phyloP scores from a whole-genome alignment of 2,329 filamentous ascomycete species.

The Tolypocladium tundrense region DNA sequence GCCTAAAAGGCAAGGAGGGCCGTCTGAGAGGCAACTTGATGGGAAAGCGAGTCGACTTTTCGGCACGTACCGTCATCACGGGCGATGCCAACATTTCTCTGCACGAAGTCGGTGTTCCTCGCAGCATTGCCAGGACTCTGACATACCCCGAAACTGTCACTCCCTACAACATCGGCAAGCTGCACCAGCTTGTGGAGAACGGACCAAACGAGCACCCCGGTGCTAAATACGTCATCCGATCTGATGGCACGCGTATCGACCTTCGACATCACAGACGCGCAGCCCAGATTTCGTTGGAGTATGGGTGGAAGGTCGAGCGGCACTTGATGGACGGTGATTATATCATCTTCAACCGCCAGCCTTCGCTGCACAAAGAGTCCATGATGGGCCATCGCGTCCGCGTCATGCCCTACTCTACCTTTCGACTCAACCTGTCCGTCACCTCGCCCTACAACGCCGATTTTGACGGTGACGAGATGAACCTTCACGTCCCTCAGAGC shows the following conservation, averaged over 20 bases:
- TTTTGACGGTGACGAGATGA: slow-evolving; percentile 99
- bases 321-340: slow-evolving; percentile 94
- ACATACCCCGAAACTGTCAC: slow-evolving; percentile 98
- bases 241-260: slow-evolving; percentile 89
- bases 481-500: slow-evolving; percentile 95
- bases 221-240: slow-evolving; percentile 90
- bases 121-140: slow-evolving; percentile 82
- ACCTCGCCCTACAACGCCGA: slow-evolving; percentile 99
- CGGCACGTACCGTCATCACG: slow-evolving; percentile 98
- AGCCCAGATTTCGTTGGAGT: slow-evolving; percentile 76
- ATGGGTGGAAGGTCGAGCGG: slow-evolving; percentile 97
- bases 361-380: slow-evolving; percentile 97
- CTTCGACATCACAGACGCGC: slow-evolving; percentile 85
- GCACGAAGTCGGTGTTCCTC: slow-evolving; percentile 93
- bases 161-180: slow-evolving; percentile 90
- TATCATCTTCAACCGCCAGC: slow-evolving; percentile 99
- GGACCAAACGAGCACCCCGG: slow-evolving; percentile 92
- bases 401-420: slow-evolving; percentile 98
- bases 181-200: slow-evolving; percentile 82
- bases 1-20: slow-evolving; percentile 98
- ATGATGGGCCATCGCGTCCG: slow-evolving; percentile 99
- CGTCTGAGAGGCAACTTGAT: slow-evolving; percentile 97
- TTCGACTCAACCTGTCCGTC: slow-evolving; percentile 92
- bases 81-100: slow-evolving; percentile 94
- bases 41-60: slow-evolving; percentile 99